These are phyloP conservation scores for Exserohilum rostratum DNA, from an alignment of 2,329 filamentous ascomycete species.

Conservation along the genomic window DNA sequence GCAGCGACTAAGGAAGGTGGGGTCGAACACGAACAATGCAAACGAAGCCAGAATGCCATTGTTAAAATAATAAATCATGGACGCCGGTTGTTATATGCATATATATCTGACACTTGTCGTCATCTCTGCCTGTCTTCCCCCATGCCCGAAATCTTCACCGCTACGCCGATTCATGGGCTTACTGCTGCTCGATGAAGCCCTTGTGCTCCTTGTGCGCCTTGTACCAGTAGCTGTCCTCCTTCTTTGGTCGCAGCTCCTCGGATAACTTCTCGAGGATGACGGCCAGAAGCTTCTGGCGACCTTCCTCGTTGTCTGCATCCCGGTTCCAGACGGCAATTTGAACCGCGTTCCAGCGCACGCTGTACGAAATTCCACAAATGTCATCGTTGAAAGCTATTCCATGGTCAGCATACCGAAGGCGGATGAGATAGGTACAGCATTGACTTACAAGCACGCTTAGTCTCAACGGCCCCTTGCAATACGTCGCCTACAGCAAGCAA, in stretches of 20 bases:
- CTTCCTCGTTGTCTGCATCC: slow-evolving; percentile 78
- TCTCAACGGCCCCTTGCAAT: slow-evolving; percentile 73
- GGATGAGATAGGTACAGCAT: background rate
- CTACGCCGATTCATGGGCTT: background rate
- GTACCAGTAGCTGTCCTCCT: slow-evolving; percentile 71
- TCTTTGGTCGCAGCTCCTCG: slow-evolving; percentile 72
- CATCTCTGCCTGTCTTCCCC: background rate
- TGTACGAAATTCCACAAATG: slow-evolving; percentile 85
- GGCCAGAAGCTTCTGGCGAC: slow-evolving; percentile 74
- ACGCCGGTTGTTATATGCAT: slow-evolving; percentile 6
- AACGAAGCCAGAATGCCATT: too few relatives aligned
- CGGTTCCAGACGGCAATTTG: slow-evolving; percentile 94
- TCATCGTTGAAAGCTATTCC: slow-evolving; percentile 68
- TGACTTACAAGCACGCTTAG: slow-evolving; percentile 62
- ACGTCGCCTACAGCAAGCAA: slow-evolving; percentile 83
- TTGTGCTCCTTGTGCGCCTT: slow-evolving; percentile 89
- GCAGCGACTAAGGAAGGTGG: too few relatives aligned
- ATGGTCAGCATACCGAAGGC: background rate
- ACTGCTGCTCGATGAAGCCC: slow-evolving; percentile 62
- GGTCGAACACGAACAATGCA: too few relatives aligned
- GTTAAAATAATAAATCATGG: too few relatives aligned
- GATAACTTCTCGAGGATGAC: slow-evolving; percentile 77
- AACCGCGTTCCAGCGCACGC: slow-evolving; percentile 86
- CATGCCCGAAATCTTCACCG: background rate
- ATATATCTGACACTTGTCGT: background rate